A percentile compares a stretch with the other conserved stretches of the same genome.
phyloP scores from a whole-genome alignment of 176 grass and related monocot species.

The Bothriochloa decipiens region DNA sequence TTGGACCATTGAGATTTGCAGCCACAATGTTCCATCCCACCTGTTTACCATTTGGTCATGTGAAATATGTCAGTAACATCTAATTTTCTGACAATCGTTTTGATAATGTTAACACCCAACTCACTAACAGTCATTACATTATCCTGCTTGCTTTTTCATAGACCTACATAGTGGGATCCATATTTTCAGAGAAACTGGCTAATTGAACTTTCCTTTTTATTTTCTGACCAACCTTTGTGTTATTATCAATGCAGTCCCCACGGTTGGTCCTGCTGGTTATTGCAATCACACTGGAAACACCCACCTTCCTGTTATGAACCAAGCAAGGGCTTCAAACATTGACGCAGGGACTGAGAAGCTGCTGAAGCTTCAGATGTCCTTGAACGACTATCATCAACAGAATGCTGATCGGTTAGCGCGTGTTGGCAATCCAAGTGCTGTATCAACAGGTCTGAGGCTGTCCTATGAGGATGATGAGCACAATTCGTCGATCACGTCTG shows the following conservation, averaged over 20 bases:
- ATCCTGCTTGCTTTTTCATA: not conserved
- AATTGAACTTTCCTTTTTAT: not conserved
- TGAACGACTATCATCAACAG: conserved; percentile 44
- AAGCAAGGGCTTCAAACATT: conserved; percentile 44
- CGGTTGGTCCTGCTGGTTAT: conserved; percentile 41
- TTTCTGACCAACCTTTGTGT: not conserved
- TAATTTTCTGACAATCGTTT: not conserved
- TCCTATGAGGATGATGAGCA: conserved; percentile 56
- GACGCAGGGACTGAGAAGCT: conserved; percentile 39
- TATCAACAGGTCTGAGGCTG: conserved; percentile 60
- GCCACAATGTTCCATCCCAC: not conserved
- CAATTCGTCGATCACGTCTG: conserved; percentile 61
- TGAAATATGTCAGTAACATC: not conserved
- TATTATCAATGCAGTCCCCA: conserved; percentile 32
- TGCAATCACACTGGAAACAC: conserved; percentile 41
- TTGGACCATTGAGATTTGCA: too few species aligned
- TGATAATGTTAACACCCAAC: not conserved
- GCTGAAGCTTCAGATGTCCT: conserved; percentile 61
- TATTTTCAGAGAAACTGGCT: not conserved
- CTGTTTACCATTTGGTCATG: not conserved
- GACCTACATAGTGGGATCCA: not conserved
- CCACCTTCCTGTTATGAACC: conserved; percentile 43
- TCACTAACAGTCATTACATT: not conserved
- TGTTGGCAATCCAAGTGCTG: conserved; percentile 45
- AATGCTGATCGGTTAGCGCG: conserved; percentile 34